Conservation (phyloP, 2,329 filamentous ascomycete species). For the Colletotrichum sojae region DNA sequence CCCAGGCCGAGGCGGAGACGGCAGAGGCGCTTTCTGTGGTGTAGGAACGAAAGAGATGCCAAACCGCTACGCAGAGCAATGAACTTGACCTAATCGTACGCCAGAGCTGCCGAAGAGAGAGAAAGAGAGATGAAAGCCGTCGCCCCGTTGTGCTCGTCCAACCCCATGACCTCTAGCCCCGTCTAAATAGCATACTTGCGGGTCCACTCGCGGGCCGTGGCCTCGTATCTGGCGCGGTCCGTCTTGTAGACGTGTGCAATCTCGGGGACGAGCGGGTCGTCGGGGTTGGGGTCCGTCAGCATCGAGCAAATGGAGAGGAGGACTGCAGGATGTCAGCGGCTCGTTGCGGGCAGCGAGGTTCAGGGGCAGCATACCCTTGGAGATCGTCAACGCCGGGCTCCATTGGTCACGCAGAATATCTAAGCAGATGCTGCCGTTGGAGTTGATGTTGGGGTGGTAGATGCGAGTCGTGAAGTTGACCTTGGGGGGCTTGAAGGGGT, state of each 20-base stretch:
- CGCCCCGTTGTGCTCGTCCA: conserved; percentile 38
- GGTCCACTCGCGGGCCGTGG: conserved; percentile 97
- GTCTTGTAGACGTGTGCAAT: conserved; percentile 99
- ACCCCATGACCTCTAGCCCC: conserved; percentile 40
- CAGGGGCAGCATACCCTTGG: conserved; percentile 79
- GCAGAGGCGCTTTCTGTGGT: conserved; percentile 23
- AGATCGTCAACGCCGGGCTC: conserved; percentile 98
- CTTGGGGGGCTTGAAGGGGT: conserved; percentile 99
- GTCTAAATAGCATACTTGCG: conserved; percentile 95
- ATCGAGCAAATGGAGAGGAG: conserved; percentile 99
- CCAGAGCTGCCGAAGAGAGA: conserved; percentile 39
- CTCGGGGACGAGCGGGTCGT: conserved; percentile 98
- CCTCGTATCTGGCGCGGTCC: conserved; percentile 94
- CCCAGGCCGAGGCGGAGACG: not conserved
- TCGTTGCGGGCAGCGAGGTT: not conserved
- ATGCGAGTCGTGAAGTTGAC: conserved; percentile 99
- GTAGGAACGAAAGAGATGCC: conserved; percentile 36
- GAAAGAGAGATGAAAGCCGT: conserved; percentile 36
- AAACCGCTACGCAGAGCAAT: conserved; percentile 42
- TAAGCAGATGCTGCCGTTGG: conserved; percentile 98
- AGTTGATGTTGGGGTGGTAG: conserved; percentile 99
- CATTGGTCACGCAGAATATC: conserved; percentile 99
- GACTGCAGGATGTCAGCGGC: conserved; percentile 66
- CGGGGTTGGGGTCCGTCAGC: conserved; percentile 99
- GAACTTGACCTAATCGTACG: conserved; percentile 38